Percentiles rank a stretch among this genome's conserved stretches.
Conservation (phyloP, 1,284 basidiomycete species). For the Leccinum angustisporum region DNA sequence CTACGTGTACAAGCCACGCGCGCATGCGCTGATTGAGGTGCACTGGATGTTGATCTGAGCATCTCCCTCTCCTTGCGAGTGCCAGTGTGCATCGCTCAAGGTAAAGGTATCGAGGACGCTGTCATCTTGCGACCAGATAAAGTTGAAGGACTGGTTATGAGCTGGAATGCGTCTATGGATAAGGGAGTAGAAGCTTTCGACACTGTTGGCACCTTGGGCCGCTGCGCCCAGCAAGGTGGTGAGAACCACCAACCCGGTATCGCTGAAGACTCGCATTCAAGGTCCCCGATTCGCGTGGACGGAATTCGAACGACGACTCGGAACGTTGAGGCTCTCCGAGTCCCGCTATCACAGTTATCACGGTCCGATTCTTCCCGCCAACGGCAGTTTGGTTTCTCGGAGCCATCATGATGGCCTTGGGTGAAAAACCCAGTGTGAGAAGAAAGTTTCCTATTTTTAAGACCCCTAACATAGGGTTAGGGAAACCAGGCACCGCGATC, state of each 20-base stretch:
- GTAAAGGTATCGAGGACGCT: conserved; percentile 24
- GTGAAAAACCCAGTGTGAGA: too few species aligned
- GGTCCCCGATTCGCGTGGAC: neutral
- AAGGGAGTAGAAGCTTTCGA: conserved; percentile 22
- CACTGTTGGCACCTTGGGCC: neutral
- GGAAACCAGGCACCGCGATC: too few species aligned
- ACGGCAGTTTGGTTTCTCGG: too few species aligned
- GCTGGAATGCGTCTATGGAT: conserved; percentile 27
- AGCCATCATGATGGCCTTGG: too few species aligned
- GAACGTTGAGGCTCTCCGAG: neutral
- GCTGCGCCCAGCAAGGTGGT: neutral
- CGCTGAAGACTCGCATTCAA: neutral
- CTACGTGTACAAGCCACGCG: neutral
- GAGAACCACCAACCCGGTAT: neutral
- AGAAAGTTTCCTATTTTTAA: too few species aligned
- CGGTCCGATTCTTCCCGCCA: neutral
- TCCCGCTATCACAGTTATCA: neutral
- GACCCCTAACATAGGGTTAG: too few species aligned
- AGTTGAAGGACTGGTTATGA: conserved; percentile 24
- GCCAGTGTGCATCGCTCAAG: conserved; percentile 19
- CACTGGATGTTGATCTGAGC: neutral
- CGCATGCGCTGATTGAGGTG: conserved; percentile 22
- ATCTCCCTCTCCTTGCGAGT: neutral
- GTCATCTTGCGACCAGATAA: conserved; percentile 14
- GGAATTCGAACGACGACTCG: neutral